These are phyloP conservation scores for Trichoderma sp. DNA, from an alignment of 2,329 filamentous ascomycete genomes.

Conservation along the genomic window DNA sequence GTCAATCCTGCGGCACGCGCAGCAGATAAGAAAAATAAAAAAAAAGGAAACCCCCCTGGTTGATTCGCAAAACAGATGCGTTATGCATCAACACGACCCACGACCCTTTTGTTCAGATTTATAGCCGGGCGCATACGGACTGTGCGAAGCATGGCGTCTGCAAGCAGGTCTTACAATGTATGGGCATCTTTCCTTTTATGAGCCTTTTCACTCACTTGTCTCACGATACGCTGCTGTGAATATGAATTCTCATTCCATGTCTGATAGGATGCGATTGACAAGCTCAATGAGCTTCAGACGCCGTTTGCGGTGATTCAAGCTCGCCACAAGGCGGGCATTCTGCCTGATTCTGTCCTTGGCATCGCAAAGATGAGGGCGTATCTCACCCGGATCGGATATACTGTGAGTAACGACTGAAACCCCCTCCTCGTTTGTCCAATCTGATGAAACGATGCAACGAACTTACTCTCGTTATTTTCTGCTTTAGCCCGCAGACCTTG, in stretches of 20 bases:
- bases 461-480: not conserved
- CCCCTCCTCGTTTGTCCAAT: not conserved
- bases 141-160: slow-evolving; percentile 38
- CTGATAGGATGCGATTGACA: slow-evolving; percentile 76
- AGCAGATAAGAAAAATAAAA: not conserved
- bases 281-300: slow-evolving; percentile 88
- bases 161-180: slow-evolving; percentile 44
- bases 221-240: not conserved
- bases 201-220: not conserved
- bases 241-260: not conserved
- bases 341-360: slow-evolving; percentile 70
- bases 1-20: not conserved
- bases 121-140: slow-evolving; percentile 29
- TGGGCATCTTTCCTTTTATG: not conserved
- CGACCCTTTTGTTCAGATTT: slow-evolving; percentile 33
- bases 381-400: slow-evolving; percentile 76
- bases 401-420: slow-evolving; percentile 45
- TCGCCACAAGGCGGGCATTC: slow-evolving; percentile 72
- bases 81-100: slow-evolving; percentile 39
- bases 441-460: not conserved
- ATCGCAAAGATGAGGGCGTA: slow-evolving; percentile 76
- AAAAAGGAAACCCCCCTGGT: not conserved
- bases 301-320: slow-evolving; percentile 82
- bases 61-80: slow-evolving; percentile 38
- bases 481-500: slow-evolving; percentile 51